Conservation (phyloP, 768 basidiomycete species). For the Boletus reticuloceps region DNA sequence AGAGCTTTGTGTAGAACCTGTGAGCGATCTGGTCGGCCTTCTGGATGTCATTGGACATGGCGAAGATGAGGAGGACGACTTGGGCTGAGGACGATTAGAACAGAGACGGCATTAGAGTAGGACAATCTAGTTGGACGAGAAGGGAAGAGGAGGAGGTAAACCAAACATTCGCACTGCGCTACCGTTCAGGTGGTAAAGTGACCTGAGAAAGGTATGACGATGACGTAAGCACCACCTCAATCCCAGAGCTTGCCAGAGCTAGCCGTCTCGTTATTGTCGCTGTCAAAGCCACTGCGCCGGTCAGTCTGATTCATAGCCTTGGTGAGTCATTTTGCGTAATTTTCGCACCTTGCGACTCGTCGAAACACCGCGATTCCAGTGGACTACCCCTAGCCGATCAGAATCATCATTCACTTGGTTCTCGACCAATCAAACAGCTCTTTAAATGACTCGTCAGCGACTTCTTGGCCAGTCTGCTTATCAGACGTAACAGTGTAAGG, state of each 20-base stretch:
- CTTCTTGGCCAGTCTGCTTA: neutral
- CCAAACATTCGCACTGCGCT: slow-evolving; percentile 18
- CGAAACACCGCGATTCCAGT: slow-evolving; percentile 7
- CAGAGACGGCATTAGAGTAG: slow-evolving; percentile 30
- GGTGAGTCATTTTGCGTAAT: slow-evolving; percentile 10
- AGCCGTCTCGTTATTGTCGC: slow-evolving; percentile 1
- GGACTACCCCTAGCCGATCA: neutral
- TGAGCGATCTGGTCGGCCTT: slow-evolving; percentile 87
- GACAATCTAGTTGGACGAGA: slow-evolving; percentile 19
- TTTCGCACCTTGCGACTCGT: neutral
- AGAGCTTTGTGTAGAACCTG: slow-evolving; percentile 80
- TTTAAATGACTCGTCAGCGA: neutral
- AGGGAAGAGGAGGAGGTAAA: slow-evolving; percentile 17
- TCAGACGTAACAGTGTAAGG: neutral
- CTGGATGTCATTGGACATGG: slow-evolving; percentile 52
- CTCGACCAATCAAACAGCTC: neutral
- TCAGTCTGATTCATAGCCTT: neutral
- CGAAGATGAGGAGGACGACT: slow-evolving; percentile 16
- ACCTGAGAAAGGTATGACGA: slow-evolving; percentile 16
- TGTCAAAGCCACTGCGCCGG: neutral
- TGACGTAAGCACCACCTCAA: slow-evolving; percentile 27
- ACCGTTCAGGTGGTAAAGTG: slow-evolving; percentile 12
- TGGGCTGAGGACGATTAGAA: slow-evolving; percentile 20
- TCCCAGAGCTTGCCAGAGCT: slow-evolving; percentile 10
- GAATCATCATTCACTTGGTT: too few species aligned